phyloP scores from a whole-genome alignment of 768 basidiomycete species.

The Leccinum olivaceopallidum region DNA sequence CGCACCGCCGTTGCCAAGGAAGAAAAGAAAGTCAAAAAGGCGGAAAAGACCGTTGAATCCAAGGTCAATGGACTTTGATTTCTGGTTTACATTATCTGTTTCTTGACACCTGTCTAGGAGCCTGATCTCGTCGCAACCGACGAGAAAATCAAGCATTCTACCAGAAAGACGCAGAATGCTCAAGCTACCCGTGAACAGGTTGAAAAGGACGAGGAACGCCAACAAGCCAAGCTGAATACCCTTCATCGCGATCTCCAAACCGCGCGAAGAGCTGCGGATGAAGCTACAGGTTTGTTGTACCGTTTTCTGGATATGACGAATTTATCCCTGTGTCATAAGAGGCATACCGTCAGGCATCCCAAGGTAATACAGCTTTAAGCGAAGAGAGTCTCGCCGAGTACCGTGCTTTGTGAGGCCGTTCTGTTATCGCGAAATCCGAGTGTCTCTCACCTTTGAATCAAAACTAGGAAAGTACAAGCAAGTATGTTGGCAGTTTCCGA shows the following conservation, averaged over 20 bases:
- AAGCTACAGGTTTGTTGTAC: slow-evolving; percentile 66
- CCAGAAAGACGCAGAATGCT: slow-evolving; percentile 76
- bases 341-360: slow-evolving; percentile 69
- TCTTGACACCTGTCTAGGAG: slow-evolving; percentile 49
- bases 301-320: background rate
- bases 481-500: slow-evolving; percentile 82
- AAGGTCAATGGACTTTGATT: slow-evolving; percentile 52
- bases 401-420: slow-evolving; percentile 24
- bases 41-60: slow-evolving; percentile 83
- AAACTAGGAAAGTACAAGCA: slow-evolving; percentile 71
- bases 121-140: slow-evolving; percentile 84
- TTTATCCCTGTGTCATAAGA: slow-evolving; percentile 44
- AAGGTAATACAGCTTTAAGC: slow-evolving; percentile 74
- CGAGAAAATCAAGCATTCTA: slow-evolving; percentile 84
- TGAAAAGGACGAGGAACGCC: slow-evolving; percentile 53
- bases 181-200: slow-evolving; percentile 63
- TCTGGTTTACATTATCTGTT: background rate
- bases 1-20: slow-evolving; percentile 75
- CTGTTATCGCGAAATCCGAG: background rate
- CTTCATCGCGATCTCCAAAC: slow-evolving; percentile 65
- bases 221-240: slow-evolving; percentile 51
- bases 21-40: slow-evolving; percentile 87
- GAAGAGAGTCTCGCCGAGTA: slow-evolving; percentile 90
- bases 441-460: slow-evolving; percentile 6
- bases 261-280: slow-evolving; percentile 69